Base-by-base conservation (phyloP, 2,329 filamentous ascomycete species). In the Xylaria sp. region DNA sequence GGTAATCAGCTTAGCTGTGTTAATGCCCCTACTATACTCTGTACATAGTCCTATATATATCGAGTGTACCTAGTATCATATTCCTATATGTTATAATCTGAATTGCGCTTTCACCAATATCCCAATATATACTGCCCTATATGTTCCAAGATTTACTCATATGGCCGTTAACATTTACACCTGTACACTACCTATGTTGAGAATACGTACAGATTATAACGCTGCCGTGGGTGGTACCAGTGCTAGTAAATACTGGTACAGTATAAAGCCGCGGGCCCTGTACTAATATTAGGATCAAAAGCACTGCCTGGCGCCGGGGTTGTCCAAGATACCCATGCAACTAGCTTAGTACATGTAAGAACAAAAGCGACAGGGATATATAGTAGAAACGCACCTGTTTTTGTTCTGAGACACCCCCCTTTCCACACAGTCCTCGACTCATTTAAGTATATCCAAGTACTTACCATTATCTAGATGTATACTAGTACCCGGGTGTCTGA, bases 271-370 rank as follows among this genome's bases (percentile, higher is more conserved):
- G 13, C 51, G 7, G 28, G 6, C 25, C 49, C 20, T 54, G 18
- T 36, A 20, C 52, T 55, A 55, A 54, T 52, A 55, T 55, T 55
- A 55, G 52, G 5, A 55, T 18, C 7, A n/a, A 33, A 33, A 36
- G 52, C 52, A 55, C 31, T 33, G 52, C 52, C 52, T 28, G 28
- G 28, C 28, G 28, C 52, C 15, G 28, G 9, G 10, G 28, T 18
- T 33, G 52, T 33, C n/a, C 8, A 55, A 55, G 15, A 18, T 31
- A 28, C 18, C 52, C 36, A n/a, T 13, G 10, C 7, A 55, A n/a
- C 28, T n/a, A 10, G 15, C 8, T 3, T 5, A 5, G 49, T 54
- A 54, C 49, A 18, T 33, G n/a, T 18, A 54, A 2, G 1, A 31
- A 54, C 46, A 13, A 1, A 12, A 23, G 3, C 12, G 9, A 2